Percentiles rank a stretch among this genome's conserved stretches.
These are phyloP conservation scores for Claviceps sp. DNA, from an alignment of 2,329 filamentous ascomycete species.

Conservation along the genomic window DNA sequence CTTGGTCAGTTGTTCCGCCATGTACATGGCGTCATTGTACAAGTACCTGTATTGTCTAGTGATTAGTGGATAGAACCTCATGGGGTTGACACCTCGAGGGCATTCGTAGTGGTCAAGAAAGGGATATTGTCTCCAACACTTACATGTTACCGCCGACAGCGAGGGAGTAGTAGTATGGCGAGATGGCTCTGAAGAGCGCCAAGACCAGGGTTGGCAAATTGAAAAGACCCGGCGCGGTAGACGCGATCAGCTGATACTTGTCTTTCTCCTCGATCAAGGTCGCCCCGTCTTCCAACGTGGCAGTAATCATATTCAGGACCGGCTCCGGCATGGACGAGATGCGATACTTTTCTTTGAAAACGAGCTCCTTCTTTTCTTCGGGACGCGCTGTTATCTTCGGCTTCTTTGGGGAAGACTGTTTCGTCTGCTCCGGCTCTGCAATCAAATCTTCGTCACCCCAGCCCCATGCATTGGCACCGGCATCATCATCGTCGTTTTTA, in stretches of 20 bases:
- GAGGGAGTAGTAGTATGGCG: conserved; percentile 58
- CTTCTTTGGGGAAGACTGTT: conserved; percentile 6
- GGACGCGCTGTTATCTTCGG: conserved; percentile 12
- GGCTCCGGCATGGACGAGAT: conserved; percentile 78
- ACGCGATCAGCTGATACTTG: conserved; percentile 44
- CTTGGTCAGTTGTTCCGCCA: conserved; percentile 41
- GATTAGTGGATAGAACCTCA: neutral
- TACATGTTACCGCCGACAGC: conserved; percentile 52
- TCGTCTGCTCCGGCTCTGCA: conserved; percentile 11
- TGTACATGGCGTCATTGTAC: conserved; percentile 54
- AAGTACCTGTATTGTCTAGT: conserved; percentile 37
- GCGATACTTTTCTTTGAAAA: conserved; percentile 72
- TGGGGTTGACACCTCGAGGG: too few species aligned
- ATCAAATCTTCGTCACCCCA: conserved; percentile 59
- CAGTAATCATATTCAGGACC: conserved; percentile 53
- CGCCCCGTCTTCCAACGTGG: conserved; percentile 47
- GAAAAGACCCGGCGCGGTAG: conserved; percentile 58
- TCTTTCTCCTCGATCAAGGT: conserved; percentile 41
- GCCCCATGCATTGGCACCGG: conserved; percentile 61
- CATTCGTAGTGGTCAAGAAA: neutral
- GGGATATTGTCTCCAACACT: conserved; percentile 11
- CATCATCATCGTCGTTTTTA: conserved; percentile 27
- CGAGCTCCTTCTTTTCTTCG: conserved; percentile 47
- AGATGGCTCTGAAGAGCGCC: conserved; percentile 68
- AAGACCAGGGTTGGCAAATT: conserved; percentile 57